A percentile compares a stretch with the other conserved stretches of the same genome.
phyloP scores from a whole-genome alignment of 805 yeast species.

The Scheffersomyces coipomensis region DNA sequence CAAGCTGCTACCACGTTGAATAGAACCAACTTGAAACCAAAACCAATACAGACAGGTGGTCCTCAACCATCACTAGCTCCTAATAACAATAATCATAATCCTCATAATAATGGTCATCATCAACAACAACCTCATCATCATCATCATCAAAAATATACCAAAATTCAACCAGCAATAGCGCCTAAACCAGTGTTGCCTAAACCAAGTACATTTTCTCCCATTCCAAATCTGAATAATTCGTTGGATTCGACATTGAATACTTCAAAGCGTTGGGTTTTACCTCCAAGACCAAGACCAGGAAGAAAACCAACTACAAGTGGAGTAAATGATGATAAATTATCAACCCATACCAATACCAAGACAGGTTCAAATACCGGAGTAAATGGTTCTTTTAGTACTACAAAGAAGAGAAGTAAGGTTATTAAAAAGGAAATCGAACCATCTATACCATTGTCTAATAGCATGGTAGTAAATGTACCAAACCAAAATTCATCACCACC shows the following conservation, averaged over 20 bases:
- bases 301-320: constrained; percentile 27
- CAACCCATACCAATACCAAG: not conserved
- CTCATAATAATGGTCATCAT: not conserved
- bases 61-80: not conserved
- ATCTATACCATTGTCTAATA: too few relatives aligned
- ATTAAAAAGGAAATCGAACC: constrained; percentile 4
- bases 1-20: not conserved
- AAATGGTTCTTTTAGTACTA: not conserved
- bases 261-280: constrained; percentile 38
- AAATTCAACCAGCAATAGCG: constrained; percentile 39
- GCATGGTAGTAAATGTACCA: too few relatives aligned
- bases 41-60: not conserved
- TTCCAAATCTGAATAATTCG: constrained; percentile 18
- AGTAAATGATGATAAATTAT: constrained; percentile 1
- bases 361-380: not conserved
- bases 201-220: constrained; percentile 17
- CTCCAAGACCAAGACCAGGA: constrained; percentile 43
- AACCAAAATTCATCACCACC: too few relatives aligned
- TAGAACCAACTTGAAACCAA: not conserved
- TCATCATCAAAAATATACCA: constrained; percentile 24
- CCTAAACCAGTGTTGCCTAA: constrained; percentile 35
- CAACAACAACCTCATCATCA: not conserved
- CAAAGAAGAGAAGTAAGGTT: constrained; percentile 1
- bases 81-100: not conserved
- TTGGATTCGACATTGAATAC: constrained; percentile 21